Conservation (phyloP, 2,329 filamentous ascomycete species). For the Diaporthe caulivora region DNA sequence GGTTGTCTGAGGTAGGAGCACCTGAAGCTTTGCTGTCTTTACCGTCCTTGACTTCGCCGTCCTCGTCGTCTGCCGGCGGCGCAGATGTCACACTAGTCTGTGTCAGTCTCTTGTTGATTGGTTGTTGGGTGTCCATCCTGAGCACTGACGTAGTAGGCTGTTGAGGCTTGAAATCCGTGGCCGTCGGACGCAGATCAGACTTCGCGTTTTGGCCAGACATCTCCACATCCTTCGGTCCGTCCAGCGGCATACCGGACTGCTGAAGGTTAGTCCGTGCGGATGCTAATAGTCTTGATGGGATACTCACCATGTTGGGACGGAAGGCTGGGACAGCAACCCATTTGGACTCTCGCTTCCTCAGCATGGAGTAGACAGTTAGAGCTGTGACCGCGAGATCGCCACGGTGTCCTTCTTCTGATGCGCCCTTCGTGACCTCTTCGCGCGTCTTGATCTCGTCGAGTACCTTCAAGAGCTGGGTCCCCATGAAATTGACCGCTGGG, state of each 20-base stretch:
- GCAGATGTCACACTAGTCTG: constrained; percentile 44
- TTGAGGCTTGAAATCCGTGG: constrained; percentile 74
- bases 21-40: constrained; percentile 51
- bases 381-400: constrained; percentile 83
- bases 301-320: constrained; percentile 71
- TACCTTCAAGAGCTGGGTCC: constrained; percentile 72
- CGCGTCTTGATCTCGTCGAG: constrained; percentile 75
- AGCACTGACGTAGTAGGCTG: constrained; percentile 47
- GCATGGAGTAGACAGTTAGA: constrained; percentile 76
- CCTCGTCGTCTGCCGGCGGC: constrained; percentile 68
- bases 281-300: constrained; percentile 31
- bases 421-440: constrained; percentile 64
- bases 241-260: constrained; percentile 55
- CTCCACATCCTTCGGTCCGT: constrained; percentile 55
- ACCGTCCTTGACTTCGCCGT: constrained; percentile 78
- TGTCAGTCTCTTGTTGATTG: constrained; percentile 40
- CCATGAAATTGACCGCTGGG: constrained; percentile 92
- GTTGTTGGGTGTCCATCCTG: constrained; percentile 27
- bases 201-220: constrained; percentile 43
- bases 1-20: constrained; percentile 42
- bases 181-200: constrained; percentile 68
- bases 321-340: constrained; percentile 85
- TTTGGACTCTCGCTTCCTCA: constrained; percentile 74
- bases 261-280: constrained; percentile 50
- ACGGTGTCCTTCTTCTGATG: constrained; percentile 65